These are phyloP conservation scores for Exophiala alcalophila DNA, from an alignment of 2,329 filamentous ascomycete genomes.

Conservation along the genomic window DNA sequence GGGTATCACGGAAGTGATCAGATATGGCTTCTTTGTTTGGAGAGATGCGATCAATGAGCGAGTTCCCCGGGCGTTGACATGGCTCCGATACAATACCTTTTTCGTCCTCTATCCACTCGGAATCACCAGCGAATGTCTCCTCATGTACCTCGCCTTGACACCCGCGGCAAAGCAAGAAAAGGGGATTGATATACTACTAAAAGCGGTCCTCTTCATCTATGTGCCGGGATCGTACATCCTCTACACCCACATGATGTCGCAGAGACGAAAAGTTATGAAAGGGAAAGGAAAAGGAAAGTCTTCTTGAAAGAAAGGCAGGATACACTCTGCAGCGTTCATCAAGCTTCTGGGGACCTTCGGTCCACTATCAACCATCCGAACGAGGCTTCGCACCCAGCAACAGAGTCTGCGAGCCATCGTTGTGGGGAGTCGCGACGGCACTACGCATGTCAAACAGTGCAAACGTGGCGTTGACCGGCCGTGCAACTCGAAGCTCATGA, in stretches of 20 bases:
- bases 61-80: constrained; percentile 66
- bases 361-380: too few relatives aligned
- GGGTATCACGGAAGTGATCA: constrained; percentile 86
- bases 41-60: constrained; percentile 54
- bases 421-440: too few relatives aligned
- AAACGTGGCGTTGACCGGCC: too few relatives aligned
- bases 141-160: constrained; percentile 68
- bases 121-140: constrained; percentile 79
- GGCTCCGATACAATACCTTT: constrained; percentile 85
- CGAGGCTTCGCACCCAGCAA: too few relatives aligned
- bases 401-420: too few relatives aligned
- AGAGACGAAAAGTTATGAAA: constrained; percentile 75
- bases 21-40: constrained; percentile 87
- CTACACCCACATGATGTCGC: constrained; percentile 92
- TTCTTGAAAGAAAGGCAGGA: too few relatives aligned
- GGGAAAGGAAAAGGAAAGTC: constrained; percentile 56
- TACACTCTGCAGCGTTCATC: too few relatives aligned
- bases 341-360: too few relatives aligned
- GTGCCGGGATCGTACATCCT: constrained; percentile 80
- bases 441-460: too few relatives aligned
- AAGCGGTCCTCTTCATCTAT: constrained; percentile 68
- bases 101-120: constrained; percentile 89
- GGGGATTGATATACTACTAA: constrained; percentile 59
- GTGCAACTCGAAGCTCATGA: too few relatives aligned
- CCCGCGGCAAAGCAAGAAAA: constrained; percentile 54